These are phyloP conservation scores for Poa annua DNA, from an alignment of 176 grass and related monocot genomes.

Conservation along the genomic window DNA sequence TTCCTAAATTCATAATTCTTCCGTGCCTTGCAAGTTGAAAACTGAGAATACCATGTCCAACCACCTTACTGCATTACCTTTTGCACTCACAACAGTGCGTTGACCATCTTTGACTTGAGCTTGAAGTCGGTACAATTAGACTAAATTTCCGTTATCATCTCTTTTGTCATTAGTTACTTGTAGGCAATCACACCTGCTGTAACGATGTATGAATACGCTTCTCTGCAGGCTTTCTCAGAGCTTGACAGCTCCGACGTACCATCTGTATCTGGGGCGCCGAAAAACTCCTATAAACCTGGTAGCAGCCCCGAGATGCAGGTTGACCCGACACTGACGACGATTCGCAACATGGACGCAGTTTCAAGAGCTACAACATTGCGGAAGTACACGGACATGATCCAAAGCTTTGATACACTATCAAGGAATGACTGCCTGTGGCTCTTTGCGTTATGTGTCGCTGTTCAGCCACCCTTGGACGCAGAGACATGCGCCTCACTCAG, in stretches of 20 bases:
- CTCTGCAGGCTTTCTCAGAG: constrained; percentile 52
- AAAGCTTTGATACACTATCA: constrained; percentile 59
- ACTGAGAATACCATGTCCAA: not conserved
- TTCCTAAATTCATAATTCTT: not conserved
- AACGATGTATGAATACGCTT: not conserved
- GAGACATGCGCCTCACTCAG: constrained; percentile 74
- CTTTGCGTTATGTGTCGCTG: constrained; percentile 67
- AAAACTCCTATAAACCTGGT: constrained; percentile 28
- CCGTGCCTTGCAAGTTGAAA: not conserved
- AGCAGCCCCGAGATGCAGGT: constrained; percentile 45
- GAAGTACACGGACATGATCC: constrained; percentile 66
- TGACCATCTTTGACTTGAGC: not conserved
- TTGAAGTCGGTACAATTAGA: not conserved
- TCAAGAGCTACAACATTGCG: constrained; percentile 59
- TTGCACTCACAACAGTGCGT: not conserved
- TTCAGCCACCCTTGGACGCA: constrained; percentile 60
- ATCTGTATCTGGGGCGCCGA: not conserved
- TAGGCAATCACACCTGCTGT: not conserved
- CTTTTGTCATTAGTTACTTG: not conserved
- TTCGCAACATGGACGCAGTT: constrained; percentile 69
- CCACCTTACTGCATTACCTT: not conserved
- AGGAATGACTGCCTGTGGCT: constrained; percentile 82
- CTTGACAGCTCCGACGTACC: constrained; percentile 46
- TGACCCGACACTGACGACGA: constrained; percentile 51
- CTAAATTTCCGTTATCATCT: not conserved